Percentiles rank a stretch among this genome's conserved stretches.
phyloP scores from a whole-genome alignment of 2,329 filamentous ascomycete genomes.

The Botryotinia calthae region DNA sequence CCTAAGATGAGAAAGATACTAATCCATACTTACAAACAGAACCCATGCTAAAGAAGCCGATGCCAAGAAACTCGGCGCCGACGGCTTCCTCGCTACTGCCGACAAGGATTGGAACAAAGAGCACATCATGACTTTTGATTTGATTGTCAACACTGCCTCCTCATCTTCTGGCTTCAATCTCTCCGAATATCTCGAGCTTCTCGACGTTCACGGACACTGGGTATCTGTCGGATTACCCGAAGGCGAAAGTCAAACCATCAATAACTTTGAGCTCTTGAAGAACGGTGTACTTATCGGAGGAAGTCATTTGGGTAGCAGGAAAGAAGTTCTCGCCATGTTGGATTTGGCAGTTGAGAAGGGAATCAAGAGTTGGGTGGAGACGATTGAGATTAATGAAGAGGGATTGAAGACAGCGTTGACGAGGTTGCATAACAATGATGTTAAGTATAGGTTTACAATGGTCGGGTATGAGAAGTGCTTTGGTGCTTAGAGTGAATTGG shows the following conservation, averaged over 20 bases:
- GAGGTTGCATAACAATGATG: constrained; percentile 68
- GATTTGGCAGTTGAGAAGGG: constrained; percentile 67
- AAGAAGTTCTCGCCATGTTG: constrained; percentile 70
- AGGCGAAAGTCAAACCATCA: constrained; percentile 67
- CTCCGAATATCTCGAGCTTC: constrained; percentile 68
- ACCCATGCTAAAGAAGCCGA: constrained; percentile 60
- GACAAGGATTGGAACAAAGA: constrained; percentile 57
- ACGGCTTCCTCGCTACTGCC: constrained; percentile 57
- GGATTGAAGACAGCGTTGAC: constrained; percentile 68
- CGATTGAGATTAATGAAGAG: constrained; percentile 68
- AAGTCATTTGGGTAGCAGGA: constrained; percentile 67
- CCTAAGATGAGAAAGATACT: neutral
- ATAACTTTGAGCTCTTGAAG: constrained; percentile 69
- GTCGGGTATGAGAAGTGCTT: constrained; percentile 68
- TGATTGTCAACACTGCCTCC: constrained; percentile 74
- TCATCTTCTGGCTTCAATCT: constrained; percentile 66
- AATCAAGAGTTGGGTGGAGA: constrained; percentile 68
- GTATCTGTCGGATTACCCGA: constrained; percentile 78
- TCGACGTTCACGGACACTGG: constrained; percentile 80
- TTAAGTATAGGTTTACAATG: constrained; percentile 71
- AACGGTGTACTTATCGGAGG: constrained; percentile 74
- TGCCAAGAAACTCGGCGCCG: constrained; percentile 56
- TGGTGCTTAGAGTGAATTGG: constrained; percentile 32
- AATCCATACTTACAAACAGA: neutral
- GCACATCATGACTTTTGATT: constrained; percentile 65